phyloP scores from a whole-genome alignment of 2,329 filamentous ascomycete genomes.

The Sclerotinia subarctica region DNA sequence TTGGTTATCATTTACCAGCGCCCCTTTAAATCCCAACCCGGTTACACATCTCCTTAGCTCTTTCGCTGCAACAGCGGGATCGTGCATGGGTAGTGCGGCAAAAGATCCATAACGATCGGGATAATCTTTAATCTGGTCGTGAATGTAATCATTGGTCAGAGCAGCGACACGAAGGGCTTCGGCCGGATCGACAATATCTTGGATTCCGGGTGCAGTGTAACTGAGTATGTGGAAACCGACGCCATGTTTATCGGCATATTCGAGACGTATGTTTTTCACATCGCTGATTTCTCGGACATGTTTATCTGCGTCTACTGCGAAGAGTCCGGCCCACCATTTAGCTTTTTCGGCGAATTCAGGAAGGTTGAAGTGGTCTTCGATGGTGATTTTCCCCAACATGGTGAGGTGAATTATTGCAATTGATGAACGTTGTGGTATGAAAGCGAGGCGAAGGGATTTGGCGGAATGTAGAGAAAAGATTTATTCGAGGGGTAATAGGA shows the following conservation, averaged over 20 bases:
- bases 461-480: neutral
- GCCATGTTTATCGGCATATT: conserved; percentile 47
- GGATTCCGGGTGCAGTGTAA: conserved; percentile 49
- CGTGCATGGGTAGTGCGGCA: conserved; percentile 51
- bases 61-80: conserved; percentile 48
- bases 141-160: conserved; percentile 38
- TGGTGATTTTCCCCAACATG: conserved; percentile 14
- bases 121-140: conserved; percentile 29
- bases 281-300: conserved; percentile 55
- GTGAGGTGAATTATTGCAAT: neutral
- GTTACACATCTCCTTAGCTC: conserved; percentile 53
- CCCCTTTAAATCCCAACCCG: conserved; percentile 60
- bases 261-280: conserved; percentile 43
- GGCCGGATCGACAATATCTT: conserved; percentile 45
- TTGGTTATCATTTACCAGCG: conserved; percentile 60
- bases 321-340: conserved; percentile 59
- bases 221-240: conserved; percentile 50
- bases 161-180: conserved; percentile 44
- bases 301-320: conserved; percentile 56
- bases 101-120: conserved; percentile 47
- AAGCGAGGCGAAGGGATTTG: neutral
- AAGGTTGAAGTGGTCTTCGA: conserved; percentile 17
- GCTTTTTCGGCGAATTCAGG: conserved; percentile 51
- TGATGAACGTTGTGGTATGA: neutral
- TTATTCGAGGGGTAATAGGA: neutral